Percentiles rank a stretch among this genome's conserved stretches.
These are phyloP conservation scores for Amorphotheca resinae DNA, from an alignment of 495 filamentous ascomycete genomes.

Conservation along the genomic window DNA sequence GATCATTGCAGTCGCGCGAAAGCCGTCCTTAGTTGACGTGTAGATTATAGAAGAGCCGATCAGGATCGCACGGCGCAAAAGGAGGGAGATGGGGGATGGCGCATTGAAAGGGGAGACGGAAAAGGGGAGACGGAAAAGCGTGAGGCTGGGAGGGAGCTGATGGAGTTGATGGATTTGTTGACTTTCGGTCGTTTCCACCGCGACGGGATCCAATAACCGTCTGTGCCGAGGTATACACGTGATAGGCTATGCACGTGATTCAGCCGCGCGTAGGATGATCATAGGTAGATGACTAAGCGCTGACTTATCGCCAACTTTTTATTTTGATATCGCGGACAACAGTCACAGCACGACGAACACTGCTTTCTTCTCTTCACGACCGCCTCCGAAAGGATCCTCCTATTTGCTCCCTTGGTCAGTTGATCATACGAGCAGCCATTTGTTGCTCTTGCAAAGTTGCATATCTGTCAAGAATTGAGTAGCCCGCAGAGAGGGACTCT, in stretches of 20 bases:
- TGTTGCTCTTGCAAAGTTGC: no score
- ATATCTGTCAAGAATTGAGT: no score
- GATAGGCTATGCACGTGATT: constrained; percentile 5
- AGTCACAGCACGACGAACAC: no score
- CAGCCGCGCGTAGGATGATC: not conserved
- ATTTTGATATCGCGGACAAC: no score
- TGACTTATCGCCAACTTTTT: no score
- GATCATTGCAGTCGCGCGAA: constrained; percentile 7
- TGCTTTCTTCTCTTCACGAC: no score
- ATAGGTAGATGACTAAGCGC: no score
- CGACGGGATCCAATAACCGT: constrained; percentile 6
- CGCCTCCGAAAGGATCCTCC: no score
- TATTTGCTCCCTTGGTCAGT: no score
- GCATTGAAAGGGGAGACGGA: constrained; percentile 3
- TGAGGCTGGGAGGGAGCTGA: constrained; percentile 16
- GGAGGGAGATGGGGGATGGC: constrained; percentile 7
- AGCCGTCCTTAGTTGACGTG: constrained; percentile 4
- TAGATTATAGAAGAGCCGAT: no score
- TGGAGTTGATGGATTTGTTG: constrained; percentile 14
- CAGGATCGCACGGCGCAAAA: not conserved
- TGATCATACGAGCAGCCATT: no score
- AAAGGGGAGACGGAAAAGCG: not conserved
- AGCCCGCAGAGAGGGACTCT: no score
- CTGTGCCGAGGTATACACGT: not conserved
- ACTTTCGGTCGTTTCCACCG: constrained; percentile 13